phyloP scores from a whole-genome alignment of 2,329 filamentous ascomycete genomes.

The Plectosphaerella cucumerina region DNA sequence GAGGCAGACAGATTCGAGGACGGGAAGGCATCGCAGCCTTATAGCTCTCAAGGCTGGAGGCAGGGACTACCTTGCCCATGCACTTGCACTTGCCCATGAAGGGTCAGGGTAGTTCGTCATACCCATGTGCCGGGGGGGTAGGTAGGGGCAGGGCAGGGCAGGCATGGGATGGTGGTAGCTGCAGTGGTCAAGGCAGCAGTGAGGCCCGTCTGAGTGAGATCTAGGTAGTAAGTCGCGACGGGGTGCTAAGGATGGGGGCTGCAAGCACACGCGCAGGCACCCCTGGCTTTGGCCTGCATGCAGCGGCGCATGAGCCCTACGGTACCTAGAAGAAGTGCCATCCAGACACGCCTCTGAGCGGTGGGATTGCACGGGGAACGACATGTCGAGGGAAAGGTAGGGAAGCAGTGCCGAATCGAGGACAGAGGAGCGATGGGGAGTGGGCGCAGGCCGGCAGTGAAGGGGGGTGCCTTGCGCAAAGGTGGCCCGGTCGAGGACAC shows the following conservation, averaged over 20 bases:
- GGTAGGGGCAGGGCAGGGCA: conserved; percentile 6
- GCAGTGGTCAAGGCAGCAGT: conserved; percentile 5
- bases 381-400: too few species aligned
- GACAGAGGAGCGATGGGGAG: neutral
- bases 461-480: neutral
- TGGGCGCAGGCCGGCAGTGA: neutral
- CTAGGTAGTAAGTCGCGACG: neutral
- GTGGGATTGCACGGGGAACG: too few species aligned
- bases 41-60: conserved; percentile 42
- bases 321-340: neutral
- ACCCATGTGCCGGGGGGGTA: conserved; percentile 22
- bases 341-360: too few species aligned
- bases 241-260: neutral
- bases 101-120: conserved; percentile 12
- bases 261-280: neutral
- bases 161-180: too few species aligned
- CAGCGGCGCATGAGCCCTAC: neutral
- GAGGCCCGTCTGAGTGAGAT: conserved; percentile 3
- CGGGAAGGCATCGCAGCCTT: conserved; percentile 50
- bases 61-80: conserved; percentile 3
- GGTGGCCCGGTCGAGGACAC: neutral
- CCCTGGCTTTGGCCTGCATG: neutral
- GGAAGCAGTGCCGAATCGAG: neutral
- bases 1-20: conserved; percentile 19
- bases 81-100: too few species aligned